phyloP scores from a whole-genome alignment of 257 asterid genomes.

The Solanum sejunctum region DNA sequence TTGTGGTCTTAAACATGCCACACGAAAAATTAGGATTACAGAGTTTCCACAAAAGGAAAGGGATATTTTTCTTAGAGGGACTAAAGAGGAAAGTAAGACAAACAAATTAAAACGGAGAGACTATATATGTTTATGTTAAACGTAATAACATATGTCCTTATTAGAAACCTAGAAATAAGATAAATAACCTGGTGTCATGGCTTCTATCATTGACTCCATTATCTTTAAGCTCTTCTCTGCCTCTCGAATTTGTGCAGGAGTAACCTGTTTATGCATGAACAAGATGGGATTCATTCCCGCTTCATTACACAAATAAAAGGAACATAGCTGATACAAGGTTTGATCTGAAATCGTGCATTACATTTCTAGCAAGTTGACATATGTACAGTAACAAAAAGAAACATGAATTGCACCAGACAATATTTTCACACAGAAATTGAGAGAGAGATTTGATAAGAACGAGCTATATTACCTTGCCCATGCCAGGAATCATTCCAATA shows the following conservation, averaged over 20 bases:
- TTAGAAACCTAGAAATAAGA: background rate
- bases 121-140: background rate
- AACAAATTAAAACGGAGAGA: background rate
- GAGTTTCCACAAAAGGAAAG: background rate
- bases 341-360: background rate
- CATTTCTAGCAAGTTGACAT: background rate
- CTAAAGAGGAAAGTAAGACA: background rate
- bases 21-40: background rate
- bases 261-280: constrained; percentile 37
- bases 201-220: constrained; percentile 97
- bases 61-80: background rate
- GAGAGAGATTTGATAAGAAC: background rate
- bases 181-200: constrained; percentile 72
- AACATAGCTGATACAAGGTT: background rate
- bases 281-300: background rate
- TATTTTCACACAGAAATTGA: background rate
- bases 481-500: constrained; percentile 96
- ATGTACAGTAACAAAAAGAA: background rate
- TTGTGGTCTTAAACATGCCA: background rate
- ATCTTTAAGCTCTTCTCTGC: constrained; percentile 75
- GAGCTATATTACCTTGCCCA: constrained; percentile 65
- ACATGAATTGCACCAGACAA: background rate
- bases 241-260: constrained; percentile 98
- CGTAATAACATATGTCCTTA: background rate
- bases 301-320: background rate